A percentile compares a stretch with the other conserved stretches of the same genome.
phyloP scores from a whole-genome alignment of 768 basidiomycete species.

The Royoungia palumana region DNA sequence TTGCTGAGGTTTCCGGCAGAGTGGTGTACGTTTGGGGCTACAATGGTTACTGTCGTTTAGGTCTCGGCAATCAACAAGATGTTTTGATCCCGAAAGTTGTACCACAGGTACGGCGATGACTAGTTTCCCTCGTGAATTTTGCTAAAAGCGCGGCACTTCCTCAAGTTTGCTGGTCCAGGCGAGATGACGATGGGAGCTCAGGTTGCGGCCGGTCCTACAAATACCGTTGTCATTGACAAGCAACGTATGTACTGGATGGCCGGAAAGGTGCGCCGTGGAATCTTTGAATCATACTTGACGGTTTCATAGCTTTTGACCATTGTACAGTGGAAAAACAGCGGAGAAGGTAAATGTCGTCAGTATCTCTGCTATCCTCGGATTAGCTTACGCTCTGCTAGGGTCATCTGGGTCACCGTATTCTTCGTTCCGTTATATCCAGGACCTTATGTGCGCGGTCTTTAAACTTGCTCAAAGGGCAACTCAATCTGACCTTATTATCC shows the following conservation, averaged over 20 bases:
- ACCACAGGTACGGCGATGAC: constrained; percentile 54
- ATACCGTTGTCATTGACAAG: constrained; percentile 78
- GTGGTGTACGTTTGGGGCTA: constrained; percentile 85
- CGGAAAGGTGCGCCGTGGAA: constrained; percentile 52
- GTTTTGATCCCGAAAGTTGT: constrained; percentile 77
- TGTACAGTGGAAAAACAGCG: constrained; percentile 87
- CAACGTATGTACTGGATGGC: constrained; percentile 88
- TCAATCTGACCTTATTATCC: constrained; percentile 1
- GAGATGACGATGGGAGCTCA: constrained; percentile 55
- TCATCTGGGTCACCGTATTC: constrained; percentile 90
- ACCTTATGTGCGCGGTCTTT: constrained; percentile 61
- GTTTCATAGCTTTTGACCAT: constrained; percentile 13
- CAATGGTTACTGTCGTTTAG: constrained; percentile 88
- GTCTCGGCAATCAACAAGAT: constrained; percentile 83
- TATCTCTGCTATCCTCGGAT: background rate
- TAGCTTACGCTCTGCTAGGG: constrained; percentile 44
- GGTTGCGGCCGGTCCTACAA: constrained; percentile 79
- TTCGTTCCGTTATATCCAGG: constrained; percentile 81
- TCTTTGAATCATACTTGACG: background rate
- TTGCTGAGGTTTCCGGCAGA: constrained; percentile 35
- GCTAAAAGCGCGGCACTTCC: background rate
- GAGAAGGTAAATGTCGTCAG: constrained; percentile 64
- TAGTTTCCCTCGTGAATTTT: background rate
- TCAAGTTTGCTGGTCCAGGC: constrained; percentile 72
- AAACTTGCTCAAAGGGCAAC: background rate